phyloP scores from a whole-genome alignment of 1,284 basidiomycete species.

The Volvariella surrecta region DNA sequence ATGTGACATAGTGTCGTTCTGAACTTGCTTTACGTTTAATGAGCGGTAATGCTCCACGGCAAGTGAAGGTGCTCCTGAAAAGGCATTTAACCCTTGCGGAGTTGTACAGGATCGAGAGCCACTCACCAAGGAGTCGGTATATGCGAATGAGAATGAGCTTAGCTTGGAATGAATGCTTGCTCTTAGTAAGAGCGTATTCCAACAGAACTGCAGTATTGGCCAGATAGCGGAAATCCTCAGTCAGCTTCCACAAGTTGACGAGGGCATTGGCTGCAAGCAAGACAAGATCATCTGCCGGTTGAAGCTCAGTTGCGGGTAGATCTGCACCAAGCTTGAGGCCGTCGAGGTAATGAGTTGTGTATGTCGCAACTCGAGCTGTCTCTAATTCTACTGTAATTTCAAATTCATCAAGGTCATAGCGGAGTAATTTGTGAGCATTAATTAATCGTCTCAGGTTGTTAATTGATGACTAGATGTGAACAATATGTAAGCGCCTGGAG shows the following conservation, averaged over 20 bases:
- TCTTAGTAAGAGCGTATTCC: constrained; percentile 66
- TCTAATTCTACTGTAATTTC: constrained; percentile 52
- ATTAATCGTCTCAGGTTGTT: constrained; percentile 50
- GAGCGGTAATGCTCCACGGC: constrained; percentile 70
- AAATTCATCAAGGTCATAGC: constrained; percentile 41
- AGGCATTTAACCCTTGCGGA: constrained; percentile 1
- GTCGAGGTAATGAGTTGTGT: constrained; percentile 51
- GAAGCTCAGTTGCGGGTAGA: constrained; percentile 71
- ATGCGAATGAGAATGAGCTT: constrained; percentile 69
- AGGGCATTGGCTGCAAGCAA: constrained; percentile 66
- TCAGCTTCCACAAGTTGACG: constrained; percentile 55
- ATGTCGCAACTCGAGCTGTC: constrained; percentile 37
- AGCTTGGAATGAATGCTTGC: constrained; percentile 70
- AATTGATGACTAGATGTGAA: constrained; percentile 7
- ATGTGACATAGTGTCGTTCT: constrained; percentile 81
- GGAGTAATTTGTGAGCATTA: constrained; percentile 66
- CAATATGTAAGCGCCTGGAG: constrained; percentile 9
- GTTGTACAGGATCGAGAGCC: constrained; percentile 4
- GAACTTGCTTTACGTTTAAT: constrained; percentile 74
- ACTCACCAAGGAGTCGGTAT: constrained; percentile 68
- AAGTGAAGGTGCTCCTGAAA: constrained; percentile 54
- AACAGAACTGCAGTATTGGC: constrained; percentile 55
- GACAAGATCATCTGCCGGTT: constrained; percentile 81
- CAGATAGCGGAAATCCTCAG: constrained; percentile 47
- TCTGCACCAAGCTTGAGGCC: constrained; percentile 57